These are phyloP conservation scores for Panaeolus cyanescens DNA, from an alignment of 768 basidiomycete genomes.

Conservation along the genomic window DNA sequence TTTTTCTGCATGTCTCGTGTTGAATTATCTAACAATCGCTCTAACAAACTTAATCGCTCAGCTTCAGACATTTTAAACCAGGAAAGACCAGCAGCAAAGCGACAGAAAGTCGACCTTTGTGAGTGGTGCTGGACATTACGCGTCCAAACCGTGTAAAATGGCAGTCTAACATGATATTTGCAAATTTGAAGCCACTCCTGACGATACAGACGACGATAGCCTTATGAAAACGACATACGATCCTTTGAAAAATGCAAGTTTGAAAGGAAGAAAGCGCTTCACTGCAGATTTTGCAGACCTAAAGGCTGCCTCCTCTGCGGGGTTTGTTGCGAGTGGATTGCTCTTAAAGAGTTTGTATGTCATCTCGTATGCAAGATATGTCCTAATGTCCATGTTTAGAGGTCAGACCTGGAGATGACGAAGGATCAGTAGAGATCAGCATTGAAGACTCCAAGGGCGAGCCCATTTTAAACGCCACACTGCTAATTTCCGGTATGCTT, in stretches of 20 bases:
- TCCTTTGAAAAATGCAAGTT: constrained; percentile 38
- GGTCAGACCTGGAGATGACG: constrained; percentile 59
- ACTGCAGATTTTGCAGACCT: constrained; percentile 57
- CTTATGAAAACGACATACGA: constrained; percentile 19
- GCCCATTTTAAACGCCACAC: constrained; percentile 36
- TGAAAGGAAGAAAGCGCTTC: constrained; percentile 62
- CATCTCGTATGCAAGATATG: neutral
- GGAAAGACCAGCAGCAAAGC: constrained; percentile 26
- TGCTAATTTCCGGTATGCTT: constrained; percentile 52
- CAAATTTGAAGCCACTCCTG: neutral
- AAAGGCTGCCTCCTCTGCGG: constrained; percentile 33
- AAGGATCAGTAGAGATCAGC: constrained; percentile 59
- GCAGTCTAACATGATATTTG: constrained; percentile 6
- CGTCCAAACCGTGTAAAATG: constrained; percentile 10
- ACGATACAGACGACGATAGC: constrained; percentile 12
- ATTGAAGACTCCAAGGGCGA: constrained; percentile 37
- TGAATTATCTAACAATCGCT: neutral
- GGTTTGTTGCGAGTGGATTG: constrained; percentile 38
- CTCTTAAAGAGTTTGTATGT: constrained; percentile 40
- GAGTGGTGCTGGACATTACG: constrained; percentile 17
- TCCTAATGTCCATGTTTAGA: constrained; percentile 30
- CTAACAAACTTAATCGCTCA: constrained; percentile 7
- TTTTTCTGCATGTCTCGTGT: neutral
- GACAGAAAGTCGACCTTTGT: constrained; percentile 31
- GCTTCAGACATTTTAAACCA: constrained; percentile 18